Base-by-base conservation (phyloP, 176 grass and related monocot species). In the Canna indica region DNA sequence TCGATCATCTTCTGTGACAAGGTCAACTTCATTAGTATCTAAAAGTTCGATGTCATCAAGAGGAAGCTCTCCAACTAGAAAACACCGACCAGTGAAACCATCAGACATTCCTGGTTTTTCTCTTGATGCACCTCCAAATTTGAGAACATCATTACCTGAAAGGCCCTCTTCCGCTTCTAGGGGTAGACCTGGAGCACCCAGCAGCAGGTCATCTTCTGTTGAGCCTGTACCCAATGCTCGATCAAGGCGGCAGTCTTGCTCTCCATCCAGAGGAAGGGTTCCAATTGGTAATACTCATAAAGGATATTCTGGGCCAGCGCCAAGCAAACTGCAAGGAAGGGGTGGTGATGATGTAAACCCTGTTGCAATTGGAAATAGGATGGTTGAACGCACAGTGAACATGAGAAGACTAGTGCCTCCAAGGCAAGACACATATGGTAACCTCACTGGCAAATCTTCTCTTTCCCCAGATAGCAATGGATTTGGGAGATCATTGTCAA, bases 31-130 rank as follows among this genome's bases (percentile, higher is more conserved):
- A 34, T 59, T 73, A 69, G 42, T 75, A 35, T 58, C 85, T 61
- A 91, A 48, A 87, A 77, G 66, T 72, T 85, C 79, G 67, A 61
- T 76, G 47, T 62, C 75, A 27, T 77, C 88, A 68, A 78, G 85
- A 74, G 84, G 84, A 54, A 91, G 76, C 58, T 93, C 94, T 59
- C 86, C 89, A 18, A 87, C 86, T 33, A 82, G 92, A 62, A 92
- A 81, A 79, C 87, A 89, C 67, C 83, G 84, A 71, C 75, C 94
- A 77, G 89, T 89, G 84, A 97, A 90, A 62, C 94, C 94, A 47
- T 90, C 86, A 71, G 94, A 97, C 63, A 97, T 97, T 84, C 94
- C 94, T 14, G 94, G 89, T 18, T 97, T 97, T 69, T 87, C 81
- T 4, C 88, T 97, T 74, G 89, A 93, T 32, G 86, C 82, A 0